Conservation (phyloP, 2,329 filamentous ascomycete species). For the Davidsoniella neocaledoniae region DNA sequence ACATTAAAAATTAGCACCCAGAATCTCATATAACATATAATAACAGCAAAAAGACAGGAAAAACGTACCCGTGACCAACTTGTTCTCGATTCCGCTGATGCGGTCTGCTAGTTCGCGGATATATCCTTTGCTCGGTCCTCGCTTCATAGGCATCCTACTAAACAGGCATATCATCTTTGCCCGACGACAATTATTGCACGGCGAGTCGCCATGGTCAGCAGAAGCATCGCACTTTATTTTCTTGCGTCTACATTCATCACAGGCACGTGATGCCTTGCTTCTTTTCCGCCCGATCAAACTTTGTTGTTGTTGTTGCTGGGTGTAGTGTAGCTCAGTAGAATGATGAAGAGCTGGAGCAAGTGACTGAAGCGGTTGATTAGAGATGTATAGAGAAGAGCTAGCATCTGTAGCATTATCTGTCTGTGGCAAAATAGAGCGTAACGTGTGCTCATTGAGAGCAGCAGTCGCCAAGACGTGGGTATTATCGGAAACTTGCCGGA, state of each 20-base stretch:
- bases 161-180: constrained; percentile 67
- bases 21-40: neutral
- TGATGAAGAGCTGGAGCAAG: constrained; percentile 4
- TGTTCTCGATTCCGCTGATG: constrained; percentile 66
- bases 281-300: constrained; percentile 46
- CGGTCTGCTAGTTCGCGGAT: constrained; percentile 84
- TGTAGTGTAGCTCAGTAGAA: constrained; percentile 5
- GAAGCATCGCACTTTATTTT: constrained; percentile 80
- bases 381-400: constrained; percentile 15
- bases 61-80: constrained; percentile 33
- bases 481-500: neutral
- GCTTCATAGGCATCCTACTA: constrained; percentile 73
- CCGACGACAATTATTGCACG: constrained; percentile 68
- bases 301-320: constrained; percentile 7
- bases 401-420: constrained; percentile 16
- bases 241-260: constrained; percentile 76
- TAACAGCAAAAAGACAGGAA: neutral
- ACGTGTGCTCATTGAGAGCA: constrained; percentile 19
- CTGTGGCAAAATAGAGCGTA: constrained; percentile 29
- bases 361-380: constrained; percentile 2
- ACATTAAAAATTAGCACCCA: no score
- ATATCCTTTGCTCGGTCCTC: constrained; percentile 82
- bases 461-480: neutral
- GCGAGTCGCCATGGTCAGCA: constrained; percentile 53
- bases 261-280: constrained; percentile 75